Evolutionary conservation across 1,284 basidiomycete species (phyloP), one percentile per base, ranked within the genome.

Genomic region (Rhizoctonia solani): DNA sequence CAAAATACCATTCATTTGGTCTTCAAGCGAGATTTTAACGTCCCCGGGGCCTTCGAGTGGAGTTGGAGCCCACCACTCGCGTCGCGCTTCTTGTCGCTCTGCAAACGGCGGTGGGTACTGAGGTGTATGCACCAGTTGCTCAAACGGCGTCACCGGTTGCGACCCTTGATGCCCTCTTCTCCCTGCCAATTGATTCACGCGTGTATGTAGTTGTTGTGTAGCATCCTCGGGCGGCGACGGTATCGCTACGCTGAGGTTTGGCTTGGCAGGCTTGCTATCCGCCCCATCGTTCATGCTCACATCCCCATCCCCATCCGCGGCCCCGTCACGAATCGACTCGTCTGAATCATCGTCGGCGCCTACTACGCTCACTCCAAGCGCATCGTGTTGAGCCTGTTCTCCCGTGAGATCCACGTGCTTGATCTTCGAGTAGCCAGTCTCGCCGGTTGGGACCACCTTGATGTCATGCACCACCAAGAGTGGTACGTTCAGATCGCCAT

Each of bases 401-500:
- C 58, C 58, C 32, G 58, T 61, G 29, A 61, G 29, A 46, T 61
- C 58, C 32, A 61, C 58, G 41, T 61, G 58, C 58, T 50, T 61
- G 58, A 61, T 61, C 58, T 34, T 27, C 58, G 58, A 50, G 19
- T 61, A 61, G 19, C 58, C 58, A 49, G 23, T 47, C 46, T 61
- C 58, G 0, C 58, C 58, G 1, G 32, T 44, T 11, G 47, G 58
- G n/a, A 61, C 46, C 9, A 61, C 58, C 32, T 50, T 49, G 29
- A 61, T 23, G 25, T 61, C 58, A 19, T 61, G 58, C 19, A 61
- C 58, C 58, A 61, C 58, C 58, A 61, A 49, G 46, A 61, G 32
- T 14, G 58, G 42, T 21, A 61, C 58, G 21, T 61, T 61, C 32
- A 39, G n/a, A 19, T 61, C 58, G 5, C 58, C 58, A 19, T 61